These are phyloP conservation scores for Pichia manshurica DNA, from an alignment of 805 yeast species.

Conservation along the genomic window DNA sequence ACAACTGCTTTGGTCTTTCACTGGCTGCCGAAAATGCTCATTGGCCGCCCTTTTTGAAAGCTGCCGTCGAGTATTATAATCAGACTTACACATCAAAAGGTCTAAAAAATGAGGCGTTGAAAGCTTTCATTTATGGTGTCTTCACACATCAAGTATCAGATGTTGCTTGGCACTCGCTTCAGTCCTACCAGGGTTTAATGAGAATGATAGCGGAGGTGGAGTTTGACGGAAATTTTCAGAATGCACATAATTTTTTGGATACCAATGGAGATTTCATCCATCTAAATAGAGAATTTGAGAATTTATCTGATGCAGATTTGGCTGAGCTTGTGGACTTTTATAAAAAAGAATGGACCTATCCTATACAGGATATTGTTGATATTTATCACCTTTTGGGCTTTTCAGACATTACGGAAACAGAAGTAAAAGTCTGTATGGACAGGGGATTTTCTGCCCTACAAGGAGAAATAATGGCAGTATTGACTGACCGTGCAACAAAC, in stretches of 20 bases:
- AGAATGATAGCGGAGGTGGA: slow-evolving; percentile 45
- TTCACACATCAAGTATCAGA: slow-evolving; percentile 61
- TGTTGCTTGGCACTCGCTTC: slow-evolving; percentile 62
- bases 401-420: slow-evolving; percentile 24
- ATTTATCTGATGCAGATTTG: slow-evolving; percentile 16
- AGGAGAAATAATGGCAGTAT: slow-evolving; percentile 35
- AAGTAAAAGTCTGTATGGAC: slow-evolving; percentile 44
- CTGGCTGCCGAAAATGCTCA: slow-evolving; percentile 57
- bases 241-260: slow-evolving; percentile 53
- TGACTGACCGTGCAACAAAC: slow-evolving; percentile 10
- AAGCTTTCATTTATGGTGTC: slow-evolving; percentile 54
- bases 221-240: slow-evolving; percentile 42
- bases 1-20: slow-evolving; percentile 47
- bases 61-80: slow-evolving; percentile 39
- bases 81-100: slow-evolving; percentile 22
- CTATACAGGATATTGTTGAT: slow-evolving; percentile 38
- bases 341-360: slow-evolving; percentile 36
- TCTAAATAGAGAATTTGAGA: slow-evolving; percentile 34
- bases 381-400: slow-evolving; percentile 37
- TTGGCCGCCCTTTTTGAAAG: slow-evolving; percentile 60
- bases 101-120: slow-evolving; percentile 27
- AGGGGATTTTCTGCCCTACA: slow-evolving; percentile 49
- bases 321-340: slow-evolving; percentile 21
- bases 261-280: slow-evolving; percentile 59
- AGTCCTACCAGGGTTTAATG: slow-evolving; percentile 50